A percentile compares a stretch with the other conserved stretches of the same genome.
These are phyloP conservation scores for Aspergillus conjunctus DNA, from an alignment of 495 filamentous ascomycete genomes.

Conservation along the genomic window DNA sequence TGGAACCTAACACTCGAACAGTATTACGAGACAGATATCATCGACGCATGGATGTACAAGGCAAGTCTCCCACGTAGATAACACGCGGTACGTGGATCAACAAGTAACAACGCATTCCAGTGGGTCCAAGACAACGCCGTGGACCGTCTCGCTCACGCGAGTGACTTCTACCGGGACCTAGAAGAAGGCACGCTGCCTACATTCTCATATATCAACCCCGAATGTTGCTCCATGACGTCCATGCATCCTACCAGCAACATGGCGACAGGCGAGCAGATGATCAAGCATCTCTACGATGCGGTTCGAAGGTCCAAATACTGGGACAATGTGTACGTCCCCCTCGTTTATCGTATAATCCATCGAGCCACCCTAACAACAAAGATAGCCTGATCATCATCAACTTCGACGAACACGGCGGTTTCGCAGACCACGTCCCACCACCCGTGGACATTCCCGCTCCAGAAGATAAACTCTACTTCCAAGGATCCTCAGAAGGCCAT, in stretches of 20 bases:
- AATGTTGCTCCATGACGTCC: slow-evolving; percentile 48
- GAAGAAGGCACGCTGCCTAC: slow-evolving; percentile 46
- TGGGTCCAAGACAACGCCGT: slow-evolving; percentile 45
- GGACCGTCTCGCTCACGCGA: slow-evolving; percentile 39
- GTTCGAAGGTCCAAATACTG: slow-evolving; percentile 47
- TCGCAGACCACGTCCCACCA: slow-evolving; percentile 49
- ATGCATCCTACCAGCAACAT: slow-evolving; percentile 50
- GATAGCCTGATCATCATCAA: slow-evolving; percentile 48
- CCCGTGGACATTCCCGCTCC: slow-evolving; percentile 41
- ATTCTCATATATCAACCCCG: slow-evolving; percentile 53
- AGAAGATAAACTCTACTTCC: slow-evolving; percentile 42
- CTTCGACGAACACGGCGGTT: slow-evolving; percentile 53
- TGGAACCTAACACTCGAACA: slow-evolving; percentile 8
- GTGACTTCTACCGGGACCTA: slow-evolving; percentile 49
- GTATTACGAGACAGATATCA: slow-evolving; percentile 48
- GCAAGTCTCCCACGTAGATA: slow-evolving; percentile 15
- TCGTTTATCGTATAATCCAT: background rate
- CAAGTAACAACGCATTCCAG: slow-evolving; percentile 13
- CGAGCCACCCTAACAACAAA: background rate
- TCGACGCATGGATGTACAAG: slow-evolving; percentile 45
- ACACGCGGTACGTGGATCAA: slow-evolving; percentile 6
- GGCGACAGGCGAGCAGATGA: slow-evolving; percentile 47
- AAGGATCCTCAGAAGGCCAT: slow-evolving; percentile 39
- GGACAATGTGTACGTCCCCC: slow-evolving; percentile 40
- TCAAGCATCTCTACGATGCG: slow-evolving; percentile 52